Base-by-base conservation (phyloP, 441 rosid genomes). In the Erodium trifolium region DNA sequence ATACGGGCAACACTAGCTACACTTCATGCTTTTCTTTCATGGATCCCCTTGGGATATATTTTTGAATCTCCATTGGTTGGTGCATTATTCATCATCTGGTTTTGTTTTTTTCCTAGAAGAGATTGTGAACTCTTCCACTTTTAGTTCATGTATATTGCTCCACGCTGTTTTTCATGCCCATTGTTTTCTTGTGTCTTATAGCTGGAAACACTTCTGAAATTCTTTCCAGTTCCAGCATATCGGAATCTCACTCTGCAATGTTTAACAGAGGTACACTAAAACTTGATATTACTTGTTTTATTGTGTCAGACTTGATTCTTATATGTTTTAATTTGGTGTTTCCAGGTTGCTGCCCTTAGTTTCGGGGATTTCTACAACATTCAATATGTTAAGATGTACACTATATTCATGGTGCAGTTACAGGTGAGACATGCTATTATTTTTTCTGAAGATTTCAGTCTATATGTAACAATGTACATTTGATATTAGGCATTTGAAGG, bases 11-110 rank as follows among this genome's bases (percentile, higher is more conserved):
- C 99, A 2, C 76, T 96, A 53, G 85, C 99, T 66, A 91, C 99
- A 10, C 75, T 96, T 79, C 99, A 93, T 85, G 99, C 99, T 71
- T 96, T 89, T 77, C 98, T 96, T 76, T 96, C 99, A 2, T 93
- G 99, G 99, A 96, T 96, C 71, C 99, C 99, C 1, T 71, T 96
- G 81, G 99, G 98, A 78, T 96, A 96, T 81, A 96, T 96, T 73
- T 96, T 96, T 83, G 99, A 96, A 78, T 96, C 99, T 63, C 87
- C 97, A 55, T 73, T 93, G 95, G 99, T 93, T 86, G 65, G 83
- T 73, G 31, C 65, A 72, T 69, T 66, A 17, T 37, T 23, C 34
- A 11, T 12, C 31, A 5, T 7, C 45, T 1, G 51, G 68, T 31
- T 31, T 3, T 31, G 34, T 68, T 23, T 9, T 70, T 68, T 76